phyloP scores from a whole-genome alignment of 345 rosid species.

The Firmiana major region DNA sequence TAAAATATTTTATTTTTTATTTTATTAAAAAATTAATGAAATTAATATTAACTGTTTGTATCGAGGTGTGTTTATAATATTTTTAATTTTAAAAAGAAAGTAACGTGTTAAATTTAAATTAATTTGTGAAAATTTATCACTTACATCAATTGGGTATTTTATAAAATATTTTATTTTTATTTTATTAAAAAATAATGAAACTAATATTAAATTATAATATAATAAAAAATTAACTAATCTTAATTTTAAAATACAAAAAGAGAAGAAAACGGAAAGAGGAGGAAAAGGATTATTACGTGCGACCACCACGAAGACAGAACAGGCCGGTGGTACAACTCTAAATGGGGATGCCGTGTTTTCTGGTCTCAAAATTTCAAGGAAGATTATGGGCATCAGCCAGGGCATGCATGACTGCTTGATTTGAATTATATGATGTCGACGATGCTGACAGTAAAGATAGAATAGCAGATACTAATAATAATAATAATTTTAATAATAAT shows the following conservation, averaged over 20 bases:
- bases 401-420: neutral
- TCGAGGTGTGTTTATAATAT: too few species aligned
- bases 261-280: neutral
- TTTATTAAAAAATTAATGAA: too few species aligned
- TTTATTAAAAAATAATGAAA: too few species aligned
- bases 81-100: too few species aligned
- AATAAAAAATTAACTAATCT: neutral
- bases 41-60: too few species aligned
- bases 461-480: neutral
- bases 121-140: too few species aligned
- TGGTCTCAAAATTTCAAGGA: neutral
- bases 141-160: neutral
- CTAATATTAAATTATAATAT: too few species aligned
- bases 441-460: too few species aligned
- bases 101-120: too few species aligned
- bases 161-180: too few species aligned
- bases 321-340: neutral
- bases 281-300: neutral
- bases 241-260: neutral
- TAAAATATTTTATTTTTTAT: too few species aligned
- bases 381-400: neutral
- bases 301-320: neutral
- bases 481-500: neutral
- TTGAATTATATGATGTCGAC: too few species aligned
- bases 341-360: neutral